phyloP scores from a whole-genome alignment of 176 grass and related monocot genomes.

The Rhynchospora tenuis region DNA sequence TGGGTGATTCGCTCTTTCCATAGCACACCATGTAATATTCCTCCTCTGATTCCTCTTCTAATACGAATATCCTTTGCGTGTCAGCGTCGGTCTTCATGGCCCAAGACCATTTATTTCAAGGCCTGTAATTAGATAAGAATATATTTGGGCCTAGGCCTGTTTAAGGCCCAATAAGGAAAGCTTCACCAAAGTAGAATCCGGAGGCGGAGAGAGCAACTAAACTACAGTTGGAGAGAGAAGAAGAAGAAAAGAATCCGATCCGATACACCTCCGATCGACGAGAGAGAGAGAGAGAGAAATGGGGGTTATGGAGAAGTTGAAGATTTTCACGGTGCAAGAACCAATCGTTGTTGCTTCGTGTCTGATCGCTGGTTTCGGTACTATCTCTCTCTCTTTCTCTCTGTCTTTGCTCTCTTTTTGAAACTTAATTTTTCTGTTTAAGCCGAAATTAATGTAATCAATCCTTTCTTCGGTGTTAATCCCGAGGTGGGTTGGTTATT shows the following conservation, averaged over 20 bases:
- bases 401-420: not conserved
- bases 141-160: not conserved
- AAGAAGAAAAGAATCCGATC: not conserved
- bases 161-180: not conserved
- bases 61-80: not conserved
- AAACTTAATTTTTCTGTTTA: not conserved
- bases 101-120: not conserved
- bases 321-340: conserved; percentile 76
- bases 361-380: conserved; percentile 90
- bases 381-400: not conserved
- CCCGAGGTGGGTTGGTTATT: not conserved
- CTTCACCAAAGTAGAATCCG: not conserved
- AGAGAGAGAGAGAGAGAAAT: conserved; percentile 19
- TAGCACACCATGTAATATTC: not conserved
- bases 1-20: not conserved
- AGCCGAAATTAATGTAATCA: not conserved
- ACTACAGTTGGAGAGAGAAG: not conserved
- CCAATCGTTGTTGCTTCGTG: conserved; percentile 82
- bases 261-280: not conserved
- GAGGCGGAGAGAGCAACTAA: not conserved
- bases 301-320: conserved; percentile 73
- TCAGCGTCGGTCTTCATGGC: not conserved
- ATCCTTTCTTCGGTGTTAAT: not conserved
- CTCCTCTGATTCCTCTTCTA: not conserved
- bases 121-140: not conserved